A percentile compares a stretch with the other conserved stretches of the same genome.
Conservation (phyloP, 768 basidiomycete species). For the Auricularia auricula-judae region DNA sequence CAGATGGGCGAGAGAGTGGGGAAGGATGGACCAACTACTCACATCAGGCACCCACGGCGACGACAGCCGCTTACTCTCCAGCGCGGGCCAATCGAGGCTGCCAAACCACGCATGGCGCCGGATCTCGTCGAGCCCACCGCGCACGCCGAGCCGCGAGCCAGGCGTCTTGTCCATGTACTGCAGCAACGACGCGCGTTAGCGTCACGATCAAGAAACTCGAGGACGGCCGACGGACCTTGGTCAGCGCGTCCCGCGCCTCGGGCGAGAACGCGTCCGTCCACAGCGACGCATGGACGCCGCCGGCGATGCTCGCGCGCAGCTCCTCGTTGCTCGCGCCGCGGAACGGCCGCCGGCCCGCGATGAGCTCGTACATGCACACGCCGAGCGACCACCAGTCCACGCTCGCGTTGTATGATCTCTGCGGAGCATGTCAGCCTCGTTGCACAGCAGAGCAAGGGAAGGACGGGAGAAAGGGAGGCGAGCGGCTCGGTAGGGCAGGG, state of each 20-base stretch:
- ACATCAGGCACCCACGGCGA: slow-evolving; percentile 92
- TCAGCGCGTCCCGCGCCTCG: slow-evolving; percentile 39
- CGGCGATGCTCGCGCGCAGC: slow-evolving; percentile 77
- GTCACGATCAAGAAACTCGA: neutral
- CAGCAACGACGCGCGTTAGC: slow-evolving; percentile 71
- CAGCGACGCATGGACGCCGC: slow-evolving; percentile 58
- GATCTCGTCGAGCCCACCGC: slow-evolving; percentile 65
- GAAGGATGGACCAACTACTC: no score
- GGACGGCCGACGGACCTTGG: neutral
- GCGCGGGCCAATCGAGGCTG: slow-evolving; percentile 65
- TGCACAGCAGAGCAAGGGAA: no score
- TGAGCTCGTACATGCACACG: slow-evolving; percentile 80
- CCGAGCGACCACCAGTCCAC: slow-evolving; percentile 98
- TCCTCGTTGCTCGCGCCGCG: slow-evolving; percentile 82
- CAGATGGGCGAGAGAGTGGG: no score
- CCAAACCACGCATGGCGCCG: slow-evolving; percentile 79
- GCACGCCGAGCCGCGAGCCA: slow-evolving; percentile 69
- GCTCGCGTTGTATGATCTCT: slow-evolving; percentile 81
- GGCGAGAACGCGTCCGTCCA: slow-evolving; percentile 54
- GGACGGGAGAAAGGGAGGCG: no score
- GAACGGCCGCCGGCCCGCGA: slow-evolving; percentile 61
- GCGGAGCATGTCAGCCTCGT: no score
- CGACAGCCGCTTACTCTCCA: slow-evolving; percentile 50
- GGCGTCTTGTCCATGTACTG: slow-evolving; percentile 38
- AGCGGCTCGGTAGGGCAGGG: no score